Base-by-base conservation (phyloP, 2,329 filamentous ascomycete genomes). In the Graphilbum sp. region DNA sequence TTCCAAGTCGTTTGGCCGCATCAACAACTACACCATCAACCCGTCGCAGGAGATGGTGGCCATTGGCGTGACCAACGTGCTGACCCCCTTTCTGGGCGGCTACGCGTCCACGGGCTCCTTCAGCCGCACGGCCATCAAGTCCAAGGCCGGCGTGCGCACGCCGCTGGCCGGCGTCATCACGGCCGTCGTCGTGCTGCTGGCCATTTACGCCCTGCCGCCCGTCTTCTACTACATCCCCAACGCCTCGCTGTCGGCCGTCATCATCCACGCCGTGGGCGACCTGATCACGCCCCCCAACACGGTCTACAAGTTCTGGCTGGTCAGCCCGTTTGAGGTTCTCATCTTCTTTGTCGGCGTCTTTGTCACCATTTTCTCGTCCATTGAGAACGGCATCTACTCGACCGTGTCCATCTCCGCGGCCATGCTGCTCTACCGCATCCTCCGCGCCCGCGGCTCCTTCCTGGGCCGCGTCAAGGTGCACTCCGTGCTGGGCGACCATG, bases 21-120 rank as follows among this genome's bases (percentile, higher is more conserved):
- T 95, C 50, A 96, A 96, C 65, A 94, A 95, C 62, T 98, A 98
- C 59, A 80, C 76, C 30, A 96, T 98, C 55, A 79, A 96, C 50
- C 88, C 90, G 0, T 96, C 88, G 0, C 90, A 98, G 56, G 90
- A 98, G 56, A 72, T 98, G 58, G 84, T 98, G 35, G 88, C 86
- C 23, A 94, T 96, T 47, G 90, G 90, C 44, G 73, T 96, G 21
- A 81, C 79, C 34, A 98, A 98, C 54, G 65, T 96, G 24, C 67
- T 96, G 7, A 86, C 83, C 1, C 86, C 90, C 3, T 95, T 98
- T 61, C 67, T 96, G 5, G 90, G 90, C 36, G 90, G 69, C 2
- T 98, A 93, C 52, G 85, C 90, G 10, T 83, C 86, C 0, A 98
- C 90, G 1, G 90, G 90, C 1, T 68, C 65, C 0, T 69, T 69